A percentile compares a stretch with the other conserved stretches of the same genome.
Evolutionary conservation across 2,329 filamentous ascomycete species (phyloP).

Genomic region (Orbilia oligospora): DNA sequence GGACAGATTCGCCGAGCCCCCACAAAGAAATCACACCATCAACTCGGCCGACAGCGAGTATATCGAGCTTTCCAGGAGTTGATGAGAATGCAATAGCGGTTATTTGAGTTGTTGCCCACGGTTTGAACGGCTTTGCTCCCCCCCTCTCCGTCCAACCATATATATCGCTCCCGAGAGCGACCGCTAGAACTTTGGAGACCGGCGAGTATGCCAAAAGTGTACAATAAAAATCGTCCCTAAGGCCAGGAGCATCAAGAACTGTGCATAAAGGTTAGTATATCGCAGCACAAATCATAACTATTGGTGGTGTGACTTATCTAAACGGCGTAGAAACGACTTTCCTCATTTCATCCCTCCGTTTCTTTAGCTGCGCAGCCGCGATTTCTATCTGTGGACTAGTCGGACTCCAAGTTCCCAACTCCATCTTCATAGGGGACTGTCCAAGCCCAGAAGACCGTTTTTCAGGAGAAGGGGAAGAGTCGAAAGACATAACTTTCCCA

Average conservation of each 20-base stretch:
- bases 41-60: constrained; percentile 86
- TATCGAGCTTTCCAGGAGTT: constrained; percentile 78
- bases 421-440: constrained; percentile 56
- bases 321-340: constrained; percentile 81
- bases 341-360: constrained; percentile 66
- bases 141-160: constrained; percentile 89
- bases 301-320: constrained; percentile 69
- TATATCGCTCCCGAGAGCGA: constrained; percentile 83
- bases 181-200: constrained; percentile 81
- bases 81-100: constrained; percentile 95
- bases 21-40: constrained; percentile 83
- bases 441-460: constrained; percentile 66
- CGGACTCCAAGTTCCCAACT: constrained; percentile 39
- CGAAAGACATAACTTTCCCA: constrained; percentile 76
- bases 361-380: constrained; percentile 51
- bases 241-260: constrained; percentile 86
- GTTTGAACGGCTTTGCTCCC: constrained; percentile 75
- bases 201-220: constrained; percentile 88
- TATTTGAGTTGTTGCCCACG: constrained; percentile 73
- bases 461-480: constrained; percentile 64
- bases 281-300: constrained; percentile 10
- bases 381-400: constrained; percentile 57
- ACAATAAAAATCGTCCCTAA: constrained; percentile 97
- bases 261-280: constrained; percentile 68
- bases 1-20: constrained; percentile 78